Base-by-base conservation (phyloP, 805 yeast species). In the Saturnispora serradocipensis region DNA sequence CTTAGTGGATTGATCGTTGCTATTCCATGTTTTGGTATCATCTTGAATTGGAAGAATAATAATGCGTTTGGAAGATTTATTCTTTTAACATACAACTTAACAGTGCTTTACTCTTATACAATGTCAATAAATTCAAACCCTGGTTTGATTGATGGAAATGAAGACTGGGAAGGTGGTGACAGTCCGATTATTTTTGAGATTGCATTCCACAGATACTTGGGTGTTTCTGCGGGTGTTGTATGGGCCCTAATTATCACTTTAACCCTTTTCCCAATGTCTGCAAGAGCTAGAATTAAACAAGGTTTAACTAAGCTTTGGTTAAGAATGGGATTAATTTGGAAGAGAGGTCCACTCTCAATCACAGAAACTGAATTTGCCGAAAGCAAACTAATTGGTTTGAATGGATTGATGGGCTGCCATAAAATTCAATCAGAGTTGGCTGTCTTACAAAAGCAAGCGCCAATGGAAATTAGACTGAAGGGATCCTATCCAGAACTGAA, bases 291-390 rank as follows among this genome's bases (percentile, higher is more conserved):
- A 46, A 67, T 87, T 53, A 80, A 86, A 53, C 72, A 73, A 27
- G 87, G 88, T 0, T 62, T 87, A 22, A 77, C 88, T 0, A 68
- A 81, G 2, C 70, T 86, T 22, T 88, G 95, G 95, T 69, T 88
- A 40, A 71, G 89, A 43, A 74, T 87, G 75, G 96, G 96, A 1
- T 74, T 88, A 22, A 74, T 82, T 8, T 87, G 95, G 95, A 83
- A 82, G 57, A 70, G 81, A 46, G 91, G 86, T 56, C 88, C 90
- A 1, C 67, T 87, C 54, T 76, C 73, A 16, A 75, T 69, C 48
- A 66, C 63, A n/a, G 62, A 65, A 35, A 65, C 59, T 15, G 59
- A 55, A 35, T 53, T 65, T 50, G 50, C 53, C 4, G 66, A 64
- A 20, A 48, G 56, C 42, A 45, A 50, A 25, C 59, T 75, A 10